Evolutionary conservation across 768 basidiomycete species (phyloP), one percentile per base, ranked within the genome.

Genomic region (Coprinopsis sp.): DNA sequence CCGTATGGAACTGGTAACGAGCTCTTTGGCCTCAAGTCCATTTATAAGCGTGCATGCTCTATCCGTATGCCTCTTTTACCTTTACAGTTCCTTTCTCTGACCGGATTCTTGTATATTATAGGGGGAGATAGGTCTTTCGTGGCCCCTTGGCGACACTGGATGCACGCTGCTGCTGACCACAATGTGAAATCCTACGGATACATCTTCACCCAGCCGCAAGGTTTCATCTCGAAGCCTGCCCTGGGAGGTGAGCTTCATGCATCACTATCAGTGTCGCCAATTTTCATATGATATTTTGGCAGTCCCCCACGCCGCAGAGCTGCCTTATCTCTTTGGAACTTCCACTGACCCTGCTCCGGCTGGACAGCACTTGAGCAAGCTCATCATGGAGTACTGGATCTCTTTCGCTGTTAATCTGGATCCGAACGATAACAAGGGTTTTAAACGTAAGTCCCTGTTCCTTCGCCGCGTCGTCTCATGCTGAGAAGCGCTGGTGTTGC

Each of bases 1-100:
- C 76, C 76, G 0, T 78, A 67, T 51, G 63, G 62, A 11, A 77
- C 74, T 2, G 73, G 75, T 4, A 64, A 68, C 49, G 54, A 71
- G 19, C 71, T 72, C 0, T 76, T 75, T 49, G 73, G 73, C 0
- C 52, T 70, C 11, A 51, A 58, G 16, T 49, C 54, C 39, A 53
- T 56, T 14, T 70, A 56, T 54, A 66, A 70, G 49, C 63, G 66
- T 4, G 54, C 49, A 22, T 52, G 68, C 3, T 56, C 64, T 0
- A 41, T 71, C 18, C 37, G 69, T 66, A 25, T 27, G 56, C 42
- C 38, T 37, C 16, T 33, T 36, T 36, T 6, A 3, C 23, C 30
- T 14, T 19, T 28, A 11, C 3, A 19, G 16, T 37, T 19, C 22
- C 13, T 5, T 18, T 22, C 21, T 1, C 5, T 13, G 13, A 14